Evolutionary conservation across 768 basidiomycete species (phyloP), one percentile per base, ranked within the genome.

Genomic region (Punctularia strigosozonata): DNA sequence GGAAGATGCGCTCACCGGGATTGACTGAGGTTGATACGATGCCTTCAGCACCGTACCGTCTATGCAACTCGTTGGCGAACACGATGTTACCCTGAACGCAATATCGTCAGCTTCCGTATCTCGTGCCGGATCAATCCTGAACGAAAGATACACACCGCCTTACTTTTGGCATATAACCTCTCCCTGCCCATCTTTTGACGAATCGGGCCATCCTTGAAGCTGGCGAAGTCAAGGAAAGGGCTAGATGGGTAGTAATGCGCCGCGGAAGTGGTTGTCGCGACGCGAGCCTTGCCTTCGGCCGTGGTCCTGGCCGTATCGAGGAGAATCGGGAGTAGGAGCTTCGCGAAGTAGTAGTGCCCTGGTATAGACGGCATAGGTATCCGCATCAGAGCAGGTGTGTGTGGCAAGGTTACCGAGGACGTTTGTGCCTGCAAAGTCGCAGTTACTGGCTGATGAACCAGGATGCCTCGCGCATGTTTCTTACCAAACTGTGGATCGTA

Each of bases 281-380:
- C 57, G 12, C 71, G 64, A 18, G 57, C 53, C 30, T 58, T 60
- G 5, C 55, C 53, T 26, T 57, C 59, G 0, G 59, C 43, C 5
- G 56, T 55, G 3, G 43, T 31, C 37, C 59, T 46, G 3, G 64
- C 60, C 17, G 62, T 63, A 3, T 57, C 50, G 10, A 59, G 40
- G 26, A 71, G 53, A 7, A 53, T 47, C 3, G 70, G 66, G 21
- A 73, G 51, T 6, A 75, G 60, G 25, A 66, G 57, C 39, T 60
- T 64, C 6, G 65, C 66, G 32, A 71, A 57, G 48, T 59, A 66
- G 46, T 59, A 66, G 43, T 69, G 70, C 0, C 68, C 67, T 30
- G 43, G n/a, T n/a, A n/a, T n/a, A n/a, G n/a, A n/a, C 3, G 18
- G 15, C 19, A 31, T 6, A 13, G n/a, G 5, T 17, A 6, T 15